Conservation (phyloP, 1,284 basidiomycete species). For the Entoloma clypeatum region DNA sequence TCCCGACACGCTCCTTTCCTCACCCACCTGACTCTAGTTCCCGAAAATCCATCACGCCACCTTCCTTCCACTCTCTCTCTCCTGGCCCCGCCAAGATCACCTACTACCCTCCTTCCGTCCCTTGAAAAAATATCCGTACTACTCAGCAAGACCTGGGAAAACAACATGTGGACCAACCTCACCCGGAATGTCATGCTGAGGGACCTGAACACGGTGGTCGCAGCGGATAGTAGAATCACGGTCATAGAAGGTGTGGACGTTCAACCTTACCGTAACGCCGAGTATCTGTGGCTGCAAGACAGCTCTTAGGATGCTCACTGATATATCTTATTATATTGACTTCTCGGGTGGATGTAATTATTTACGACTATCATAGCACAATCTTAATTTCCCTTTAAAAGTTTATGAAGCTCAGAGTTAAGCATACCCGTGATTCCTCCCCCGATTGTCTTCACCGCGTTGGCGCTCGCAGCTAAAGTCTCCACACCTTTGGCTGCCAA, state of each 20-base stretch:
- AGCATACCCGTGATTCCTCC: slow-evolving; percentile 22
- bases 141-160: slow-evolving; percentile 8
- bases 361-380: not conserved
- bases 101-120: slow-evolving; percentile 12
- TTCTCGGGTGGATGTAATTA: not conserved
- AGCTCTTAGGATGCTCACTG: not conserved
- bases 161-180: slow-evolving; percentile 10
- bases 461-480: slow-evolving; percentile 26
- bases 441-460: slow-evolving; percentile 25
- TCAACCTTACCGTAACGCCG: slow-evolving; percentile 6
- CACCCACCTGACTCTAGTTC: slow-evolving; percentile 19
- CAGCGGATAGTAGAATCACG: slow-evolving; percentile 7
- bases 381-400: slow-evolving; percentile 7
- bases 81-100: not conserved
- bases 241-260: slow-evolving; percentile 7
- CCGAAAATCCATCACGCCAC: slow-evolving; percentile 16
- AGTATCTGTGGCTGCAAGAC: slow-evolving; percentile 7
- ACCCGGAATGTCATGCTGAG: slow-evolving; percentile 12
- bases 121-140: slow-evolving; percentile 16
- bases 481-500: slow-evolving; percentile 36
- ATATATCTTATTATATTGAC: not conserved
- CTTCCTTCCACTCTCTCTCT: slow-evolving; percentile 19
- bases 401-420: slow-evolving; percentile 17
- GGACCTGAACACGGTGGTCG: slow-evolving; percentile 6
- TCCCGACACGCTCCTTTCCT: slow-evolving; percentile 20